Conservation (phyloP, 2,329 filamentous ascomycete genomes). For the Clarireedia homoeocarpa region DNA sequence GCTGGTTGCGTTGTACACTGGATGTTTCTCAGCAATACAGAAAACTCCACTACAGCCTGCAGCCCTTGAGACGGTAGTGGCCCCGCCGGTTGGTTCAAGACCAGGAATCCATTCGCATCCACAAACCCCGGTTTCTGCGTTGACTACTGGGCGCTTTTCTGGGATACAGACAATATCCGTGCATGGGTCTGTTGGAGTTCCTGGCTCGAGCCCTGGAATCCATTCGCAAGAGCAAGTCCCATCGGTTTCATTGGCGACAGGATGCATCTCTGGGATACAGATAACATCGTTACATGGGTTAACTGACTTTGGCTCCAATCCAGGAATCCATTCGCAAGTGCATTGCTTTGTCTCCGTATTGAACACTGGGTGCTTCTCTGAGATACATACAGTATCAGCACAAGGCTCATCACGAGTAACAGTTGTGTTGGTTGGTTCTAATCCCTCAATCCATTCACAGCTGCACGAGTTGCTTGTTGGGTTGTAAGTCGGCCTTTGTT, state of each 20-base stretch:
- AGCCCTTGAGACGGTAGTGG: not conserved
- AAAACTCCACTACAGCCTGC: not conserved
- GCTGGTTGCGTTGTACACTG: constrained; percentile 5
- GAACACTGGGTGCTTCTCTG: constrained; percentile 11
- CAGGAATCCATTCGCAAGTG: constrained; percentile 15
- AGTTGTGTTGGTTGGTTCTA: constrained; percentile 6
- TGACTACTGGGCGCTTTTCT: not conserved
- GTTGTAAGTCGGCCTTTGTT: constrained; percentile 11
- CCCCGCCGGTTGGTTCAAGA: not conserved
- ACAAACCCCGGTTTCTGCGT: not conserved
- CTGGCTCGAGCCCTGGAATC: constrained; percentile 4
- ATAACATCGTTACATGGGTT: constrained; percentile 4
- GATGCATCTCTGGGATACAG: constrained; percentile 13
- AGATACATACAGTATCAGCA: constrained; percentile 13
- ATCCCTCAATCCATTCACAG: constrained; percentile 13
- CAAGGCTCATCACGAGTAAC: constrained; percentile 7
- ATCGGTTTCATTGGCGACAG: constrained; percentile 4
- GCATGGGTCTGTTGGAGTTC: not conserved
- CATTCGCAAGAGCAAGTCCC: constrained; percentile 10
- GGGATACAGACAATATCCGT: not conserved
- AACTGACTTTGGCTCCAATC: constrained; percentile 7
- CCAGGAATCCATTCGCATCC: not conserved
- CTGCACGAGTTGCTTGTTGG: constrained; percentile 11
- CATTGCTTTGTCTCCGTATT: constrained; percentile 6
- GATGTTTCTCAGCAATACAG: constrained; percentile 10